Base-by-base conservation (phyloP, 352 stramenopile species). In the Phytophthora chlamydospora region DNA sequence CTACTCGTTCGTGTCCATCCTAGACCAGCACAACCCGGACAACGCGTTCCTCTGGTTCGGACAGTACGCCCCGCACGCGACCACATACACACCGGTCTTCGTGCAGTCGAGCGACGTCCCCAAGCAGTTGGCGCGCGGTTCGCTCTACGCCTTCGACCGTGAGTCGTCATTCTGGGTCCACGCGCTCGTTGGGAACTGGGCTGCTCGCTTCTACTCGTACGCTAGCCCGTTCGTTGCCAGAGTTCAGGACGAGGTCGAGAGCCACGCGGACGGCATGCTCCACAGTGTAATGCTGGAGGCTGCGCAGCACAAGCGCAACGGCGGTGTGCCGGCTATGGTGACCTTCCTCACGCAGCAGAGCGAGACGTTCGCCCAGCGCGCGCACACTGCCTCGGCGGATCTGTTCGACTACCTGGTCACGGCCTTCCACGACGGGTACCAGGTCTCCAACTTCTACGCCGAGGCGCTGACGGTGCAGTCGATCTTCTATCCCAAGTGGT, bases 71-170 rank as follows among this genome's bases (percentile, higher is more conserved):
- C 84, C 93, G 6, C 86, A 97, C 50, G 76, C 79, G 10, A 93
- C 90, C 3, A 78, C 85, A 14, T 98, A 97, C 76, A 86, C 85
- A 11, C 95, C 95, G 0, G 84, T 98, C 57, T 97, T 94, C 66
- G 76, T 95, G 12, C 70, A 82, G 42, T 67, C 83, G 16, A 66
- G 63, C 2, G 66, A 73, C 10, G 58, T 90, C 1, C 87, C 88
- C 0, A 32, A 63, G n/a, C 66, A 81, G 31, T 72, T 87, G 33
- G 55, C 82, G 17, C 75, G 46, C 24, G 82, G 81, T 3, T 95
- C 84, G 29, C 61, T 96, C 7, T 79, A 89, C 16, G 70, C 67
- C 11, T 92, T 88, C 35, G 81, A 91, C 51, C 68, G 71, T 4
- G 62, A 76, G 13, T 85, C 80, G 34, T 76, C 75, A 0, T 97